Evolutionary conservation across 2,329 filamentous ascomycete genomes (phyloP).

Genomic region (Penicillium palitans): DNA sequence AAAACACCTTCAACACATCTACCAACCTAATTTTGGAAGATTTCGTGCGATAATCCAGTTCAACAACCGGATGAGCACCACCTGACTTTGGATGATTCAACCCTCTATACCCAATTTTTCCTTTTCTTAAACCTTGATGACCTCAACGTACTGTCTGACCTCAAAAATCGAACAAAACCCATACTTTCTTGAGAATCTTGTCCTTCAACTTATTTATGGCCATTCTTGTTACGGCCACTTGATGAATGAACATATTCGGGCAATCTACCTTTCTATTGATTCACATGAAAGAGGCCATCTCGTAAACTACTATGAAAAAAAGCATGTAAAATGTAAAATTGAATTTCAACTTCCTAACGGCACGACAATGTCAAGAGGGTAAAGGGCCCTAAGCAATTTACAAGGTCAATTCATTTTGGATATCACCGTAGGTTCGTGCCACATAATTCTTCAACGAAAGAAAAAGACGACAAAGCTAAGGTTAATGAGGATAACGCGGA

Average conservation of each 20-base stretch:
- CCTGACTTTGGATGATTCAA: slow-evolving; percentile 41
- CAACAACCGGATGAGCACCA: slow-evolving; percentile 18
- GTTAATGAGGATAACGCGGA: slow-evolving; percentile 1
- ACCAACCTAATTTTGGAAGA: slow-evolving; percentile 14
- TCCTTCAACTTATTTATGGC: slow-evolving; percentile 7
- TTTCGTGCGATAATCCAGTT: slow-evolving; percentile 18
- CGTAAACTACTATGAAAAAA: slow-evolving; percentile 16
- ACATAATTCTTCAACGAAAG: neutral
- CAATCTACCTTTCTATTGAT: neutral
- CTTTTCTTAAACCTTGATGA: slow-evolving; percentile 27
- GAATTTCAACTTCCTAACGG: slow-evolving; percentile 11
- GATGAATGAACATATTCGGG: slow-evolving; percentile 19
- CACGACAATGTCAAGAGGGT: neutral
- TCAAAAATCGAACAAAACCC: slow-evolving; percentile 7
- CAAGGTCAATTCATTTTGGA: slow-evolving; percentile 1
- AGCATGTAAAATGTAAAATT: slow-evolving; percentile 5
- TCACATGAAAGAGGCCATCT: neutral
- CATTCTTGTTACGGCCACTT: neutral
- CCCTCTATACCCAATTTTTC: slow-evolving; percentile 43
- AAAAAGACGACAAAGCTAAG: slow-evolving; percentile 7
- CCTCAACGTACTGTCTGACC: slow-evolving; percentile 28
- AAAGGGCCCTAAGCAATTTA: neutral
- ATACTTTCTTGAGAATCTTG: slow-evolving; percentile 2
- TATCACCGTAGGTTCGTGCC: slow-evolving; percentile 2
- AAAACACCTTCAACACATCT: slow-evolving; percentile 28